Evolutionary conservation across 805 yeast species (phyloP).

Genomic region (Teunomyces gatunensis): DNA sequence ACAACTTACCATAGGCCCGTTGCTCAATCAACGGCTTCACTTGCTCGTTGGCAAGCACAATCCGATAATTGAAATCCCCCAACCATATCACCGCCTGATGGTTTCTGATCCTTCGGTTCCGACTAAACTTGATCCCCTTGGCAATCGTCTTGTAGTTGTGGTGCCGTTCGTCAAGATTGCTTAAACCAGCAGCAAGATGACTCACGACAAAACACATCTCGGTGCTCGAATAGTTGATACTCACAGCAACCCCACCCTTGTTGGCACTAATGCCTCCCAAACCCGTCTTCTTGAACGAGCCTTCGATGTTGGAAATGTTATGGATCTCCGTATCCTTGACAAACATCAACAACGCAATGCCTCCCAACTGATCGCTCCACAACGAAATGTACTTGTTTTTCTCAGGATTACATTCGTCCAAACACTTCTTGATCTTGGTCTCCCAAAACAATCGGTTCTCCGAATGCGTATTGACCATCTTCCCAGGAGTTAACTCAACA

Average conservation of each 20-base stretch:
- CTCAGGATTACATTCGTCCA: conserved; percentile 33
- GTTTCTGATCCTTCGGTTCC: conserved; percentile 57
- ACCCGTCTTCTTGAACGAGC: conserved; percentile 85
- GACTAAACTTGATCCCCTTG: conserved; percentile 64
- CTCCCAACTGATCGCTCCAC: conserved; percentile 84
- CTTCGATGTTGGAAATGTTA: conserved; percentile 59
- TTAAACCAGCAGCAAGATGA: conserved; percentile 92
- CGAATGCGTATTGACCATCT: conserved; percentile 76
- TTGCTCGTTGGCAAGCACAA: conserved; percentile 67
- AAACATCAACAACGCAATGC: conserved; percentile 69
- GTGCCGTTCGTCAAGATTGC: conserved; percentile 78
- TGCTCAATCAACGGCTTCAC: conserved; percentile 56
- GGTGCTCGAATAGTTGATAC: conserved; percentile 64
- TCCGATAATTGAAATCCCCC: conserved; percentile 91
- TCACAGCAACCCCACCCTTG: conserved; percentile 76
- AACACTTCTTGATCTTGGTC: conserved; percentile 49
- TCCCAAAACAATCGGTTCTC: conserved; percentile 65
- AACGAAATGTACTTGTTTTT: conserved; percentile 52
- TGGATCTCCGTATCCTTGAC: conserved; percentile 51
- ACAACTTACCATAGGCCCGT: conserved; percentile 48
- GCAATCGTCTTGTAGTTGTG: conserved; percentile 79
- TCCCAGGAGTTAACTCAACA: conserved; percentile 76
- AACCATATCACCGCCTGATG: conserved; percentile 91
- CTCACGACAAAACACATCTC: conserved; percentile 77
- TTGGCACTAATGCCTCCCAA: conserved; percentile 85